These are phyloP conservation scores for Ustilago hordei DNA, from an alignment of 1,284 basidiomycete species.

Conservation along the genomic window DNA sequence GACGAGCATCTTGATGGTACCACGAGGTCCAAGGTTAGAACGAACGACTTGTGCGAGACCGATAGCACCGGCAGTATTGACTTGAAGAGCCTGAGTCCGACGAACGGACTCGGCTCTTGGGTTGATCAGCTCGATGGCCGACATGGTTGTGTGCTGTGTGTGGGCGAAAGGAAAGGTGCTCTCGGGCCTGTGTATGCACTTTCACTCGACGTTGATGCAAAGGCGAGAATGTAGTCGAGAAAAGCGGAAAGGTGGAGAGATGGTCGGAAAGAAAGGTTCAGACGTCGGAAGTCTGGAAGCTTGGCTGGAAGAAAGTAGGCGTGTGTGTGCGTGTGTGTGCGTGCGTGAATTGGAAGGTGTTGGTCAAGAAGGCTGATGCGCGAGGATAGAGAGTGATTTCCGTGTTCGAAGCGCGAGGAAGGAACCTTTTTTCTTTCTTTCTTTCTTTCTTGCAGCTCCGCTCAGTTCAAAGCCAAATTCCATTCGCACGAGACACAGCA, in stretches of 20 bases:
- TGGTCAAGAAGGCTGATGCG: conserved; percentile 13
- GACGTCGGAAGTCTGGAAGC: too few species aligned
- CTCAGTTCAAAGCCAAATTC: neutral
- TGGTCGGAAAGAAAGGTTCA: neutral
- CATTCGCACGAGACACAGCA: conserved; percentile 38
- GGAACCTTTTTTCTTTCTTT: conserved; percentile 50
- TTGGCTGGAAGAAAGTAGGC: conserved; percentile 9
- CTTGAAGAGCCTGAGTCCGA: conserved; percentile 91
- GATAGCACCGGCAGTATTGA: conserved; percentile 85
- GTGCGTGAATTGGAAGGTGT: conserved; percentile 14
- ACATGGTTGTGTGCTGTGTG: conserved; percentile 44
- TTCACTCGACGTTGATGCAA: neutral
- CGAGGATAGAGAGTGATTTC: conserved; percentile 3
- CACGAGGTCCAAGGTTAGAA: conserved; percentile 84
- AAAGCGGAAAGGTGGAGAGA: neutral
- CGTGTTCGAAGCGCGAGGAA: conserved; percentile 44
- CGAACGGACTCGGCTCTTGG: conserved; percentile 87
- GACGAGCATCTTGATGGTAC: conserved; percentile 97
- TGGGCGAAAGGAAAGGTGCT: neutral
- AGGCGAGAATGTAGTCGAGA: neutral
- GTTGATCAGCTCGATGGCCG: conserved; percentile 69
- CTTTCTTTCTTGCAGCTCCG: neutral
- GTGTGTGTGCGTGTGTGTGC: conserved; percentile 11
- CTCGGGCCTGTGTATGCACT: neutral
- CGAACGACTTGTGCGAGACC: conserved; percentile 97